Conservation (phyloP, 2,329 filamentous ascomycete genomes). For the Fusarium falciforme region DNA sequence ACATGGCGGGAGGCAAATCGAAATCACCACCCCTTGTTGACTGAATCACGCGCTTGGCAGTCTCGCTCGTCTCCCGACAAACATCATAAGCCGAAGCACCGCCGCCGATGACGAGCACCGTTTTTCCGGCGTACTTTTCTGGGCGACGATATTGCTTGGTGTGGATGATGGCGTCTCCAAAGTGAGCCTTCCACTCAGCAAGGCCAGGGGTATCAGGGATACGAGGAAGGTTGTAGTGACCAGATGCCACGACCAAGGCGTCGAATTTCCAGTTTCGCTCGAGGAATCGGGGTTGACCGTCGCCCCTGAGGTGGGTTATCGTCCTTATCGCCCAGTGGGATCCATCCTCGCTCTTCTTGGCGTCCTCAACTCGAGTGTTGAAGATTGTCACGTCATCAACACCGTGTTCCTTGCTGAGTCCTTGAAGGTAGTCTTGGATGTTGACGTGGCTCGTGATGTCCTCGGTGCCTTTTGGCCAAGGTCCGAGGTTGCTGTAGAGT, state of each 20-base stretch:
- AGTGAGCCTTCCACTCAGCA: constrained; percentile 64
- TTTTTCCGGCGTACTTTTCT: constrained; percentile 65
- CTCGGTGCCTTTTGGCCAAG: constrained; percentile 69
- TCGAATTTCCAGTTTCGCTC: constrained; percentile 63
- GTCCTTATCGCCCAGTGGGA: constrained; percentile 64
- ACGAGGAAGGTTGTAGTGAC: constrained; percentile 74
- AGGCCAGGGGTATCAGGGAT: constrained; percentile 72
- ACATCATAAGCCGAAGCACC: constrained; percentile 58
- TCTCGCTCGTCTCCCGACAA: constrained; percentile 51
- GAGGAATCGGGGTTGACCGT: constrained; percentile 38
- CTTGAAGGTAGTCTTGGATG: constrained; percentile 70
- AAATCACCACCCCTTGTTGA: constrained; percentile 69
- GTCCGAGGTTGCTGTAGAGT: constrained; percentile 55
- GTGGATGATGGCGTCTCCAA: constrained; percentile 67
- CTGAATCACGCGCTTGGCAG: constrained; percentile 55
- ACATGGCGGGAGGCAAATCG: constrained; percentile 64
- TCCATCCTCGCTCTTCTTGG: constrained; percentile 56
- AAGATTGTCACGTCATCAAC: constrained; percentile 64
- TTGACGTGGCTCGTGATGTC: constrained; percentile 68
- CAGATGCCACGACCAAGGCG: constrained; percentile 73
- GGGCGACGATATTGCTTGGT: constrained; percentile 79
- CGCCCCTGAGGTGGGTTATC: constrained; percentile 52
- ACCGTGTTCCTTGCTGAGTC: constrained; percentile 62
- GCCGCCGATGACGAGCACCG: constrained; percentile 65
- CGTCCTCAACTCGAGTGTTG: constrained; percentile 68